Evolutionary conservation across 257 asterid species (phyloP).

Genomic region (Vinca minor): DNA sequence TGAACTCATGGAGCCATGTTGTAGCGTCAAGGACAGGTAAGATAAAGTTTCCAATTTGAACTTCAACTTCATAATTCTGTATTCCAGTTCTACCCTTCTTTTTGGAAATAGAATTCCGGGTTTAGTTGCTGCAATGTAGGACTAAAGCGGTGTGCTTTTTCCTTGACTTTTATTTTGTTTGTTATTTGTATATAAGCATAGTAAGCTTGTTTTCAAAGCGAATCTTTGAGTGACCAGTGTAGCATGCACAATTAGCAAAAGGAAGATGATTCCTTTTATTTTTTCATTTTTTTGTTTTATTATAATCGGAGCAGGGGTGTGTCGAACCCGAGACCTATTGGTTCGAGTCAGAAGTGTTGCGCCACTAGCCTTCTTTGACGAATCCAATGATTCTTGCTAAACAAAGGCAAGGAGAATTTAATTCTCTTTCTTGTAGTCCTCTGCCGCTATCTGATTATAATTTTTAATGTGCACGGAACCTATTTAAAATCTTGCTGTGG

Average conservation of each 20-base stretch:
- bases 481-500: background rate
- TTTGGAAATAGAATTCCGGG: background rate
- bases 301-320: too few species aligned
- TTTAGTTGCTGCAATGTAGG: background rate
- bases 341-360: too few species aligned
- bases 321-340: too few species aligned
- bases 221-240: background rate
- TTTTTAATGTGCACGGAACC: background rate
- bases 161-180: background rate
- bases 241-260: too few species aligned
- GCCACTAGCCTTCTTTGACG: too few species aligned
- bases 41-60: too few species aligned
- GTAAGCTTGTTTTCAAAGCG: background rate
- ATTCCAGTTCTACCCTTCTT: background rate
- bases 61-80: too few species aligned
- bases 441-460: background rate
- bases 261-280: too few species aligned
- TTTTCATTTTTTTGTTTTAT: too few species aligned
- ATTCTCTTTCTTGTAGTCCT: background rate
- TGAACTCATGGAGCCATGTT: slow-evolving; percentile 96
- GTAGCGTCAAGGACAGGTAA: slow-evolving; percentile 97
- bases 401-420: background rate
- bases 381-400: too few species aligned
- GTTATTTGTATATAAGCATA: background rate
- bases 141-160: background rate